Evolutionary conservation across 2,329 filamentous ascomycete species (phyloP), one percentile per base, ranked within the genome.

Genomic region (Venturia pyrina): DNA sequence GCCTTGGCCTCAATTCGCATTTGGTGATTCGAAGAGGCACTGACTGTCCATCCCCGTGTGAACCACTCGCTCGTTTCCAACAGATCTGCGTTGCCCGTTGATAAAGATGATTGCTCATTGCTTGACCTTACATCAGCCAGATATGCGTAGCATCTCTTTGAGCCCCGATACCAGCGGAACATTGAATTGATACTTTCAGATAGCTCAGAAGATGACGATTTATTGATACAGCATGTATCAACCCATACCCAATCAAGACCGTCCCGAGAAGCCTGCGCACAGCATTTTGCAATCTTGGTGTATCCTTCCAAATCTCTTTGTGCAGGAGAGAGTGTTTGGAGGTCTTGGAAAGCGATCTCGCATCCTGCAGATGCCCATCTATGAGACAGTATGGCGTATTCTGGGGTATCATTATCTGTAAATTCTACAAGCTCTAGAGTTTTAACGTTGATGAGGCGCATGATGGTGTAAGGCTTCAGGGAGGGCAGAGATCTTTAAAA

Each of bases 201-300:
- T n/a, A n/a, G n/a, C n/a, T n/a, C n/a, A n/a, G n/a, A n/a, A n/a
- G n/a, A n/a, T n/a, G n/a, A n/a, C n/a, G n/a, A n/a, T n/a, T n/a
- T n/a, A n/a, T n/a, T n/a, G n/a, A 67, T 67, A 37, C 64, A 65
- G 32, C 65, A 66, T 13, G 43, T 65, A 48, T 66, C 65, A 7
- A 66, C 43, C 65, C 65, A 66, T 6, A 46, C 63, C 46, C 56
- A 66, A 17, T 48, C 21, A 21, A 63, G 24, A 8, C 64, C 64
- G 24, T 66, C 64, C 8, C 24, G 21, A 11, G 19, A 10, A 65
- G 64, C 66, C 41, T 68, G 66, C 5, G 48, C 28, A 34, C 65
- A 44, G 59, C 65, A 68, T 11, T 65, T 60, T 21, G 21, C n/a
- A 34, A 68, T 68, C 43, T 68, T 68, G 11, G 7, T 32, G 43